Evolutionary conservation across 2,329 filamentous ascomycete species (phyloP), one percentile per base, ranked within the genome.

Genomic region (Arthrinium phaeospermum): DNA sequence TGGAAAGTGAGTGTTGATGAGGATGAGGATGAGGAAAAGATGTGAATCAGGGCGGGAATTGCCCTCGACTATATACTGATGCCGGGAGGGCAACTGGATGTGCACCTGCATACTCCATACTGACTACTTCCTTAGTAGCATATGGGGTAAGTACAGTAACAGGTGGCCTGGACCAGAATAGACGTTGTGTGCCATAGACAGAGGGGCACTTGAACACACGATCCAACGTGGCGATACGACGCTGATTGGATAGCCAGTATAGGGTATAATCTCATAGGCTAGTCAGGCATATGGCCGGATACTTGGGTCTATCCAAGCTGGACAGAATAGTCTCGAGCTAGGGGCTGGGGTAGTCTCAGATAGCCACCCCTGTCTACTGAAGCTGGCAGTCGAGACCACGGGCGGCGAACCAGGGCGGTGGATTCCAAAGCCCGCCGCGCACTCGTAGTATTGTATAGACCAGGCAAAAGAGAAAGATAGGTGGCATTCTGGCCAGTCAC

Each of bases 1-100:
- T 16, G 34, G 27, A 16, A 4, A 27, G n/a, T 70, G n/a, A 27
- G 12, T 16, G 68, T 24, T 16, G 47, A 70, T 53, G 68, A 51
- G 68, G 47, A 51, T 51, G 49, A 41, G 44, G 67, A 51, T 51
- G 49, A 41, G 44, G 67, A 37, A 19, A 2, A 46, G n/a, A 37
- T 12, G n/a, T 46, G 30, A 47, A n/a, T 19, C 14, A 68, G 47
- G 14, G 68, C 34, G 68, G 68, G 68, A 19, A 51, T 44, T n/a
- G 34, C 34, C 41, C 27, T 41, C 12, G 47, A 19, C 47, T 70
- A 70, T 57, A 70, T 70, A 70, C 68, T 49, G 45, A 10, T 69
- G 47, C 67, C 7, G 67, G 7, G 45, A 68, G 14, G 67, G 27
- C 45, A 69, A 41, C 67, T n/a, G 57, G 12, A 14, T 41, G 57